Evolutionary conservation across 108 stramenopile genomes (phyloP).

Genomic region (Pinguiococcus pyrenoidosus): DNA sequence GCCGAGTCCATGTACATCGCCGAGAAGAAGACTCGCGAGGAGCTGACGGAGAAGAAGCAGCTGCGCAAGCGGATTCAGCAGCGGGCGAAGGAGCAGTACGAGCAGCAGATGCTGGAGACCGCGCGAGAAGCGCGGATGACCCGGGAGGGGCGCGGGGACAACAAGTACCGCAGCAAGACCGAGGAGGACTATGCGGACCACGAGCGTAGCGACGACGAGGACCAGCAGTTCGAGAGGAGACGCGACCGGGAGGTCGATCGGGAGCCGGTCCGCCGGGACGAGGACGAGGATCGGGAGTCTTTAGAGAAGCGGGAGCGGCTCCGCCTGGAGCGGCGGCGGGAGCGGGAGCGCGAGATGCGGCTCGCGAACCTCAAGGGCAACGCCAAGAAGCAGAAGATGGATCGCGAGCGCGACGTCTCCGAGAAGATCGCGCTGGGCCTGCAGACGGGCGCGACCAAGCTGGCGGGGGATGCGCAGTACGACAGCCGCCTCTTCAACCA

Average conservation of each 20-base stretch:
- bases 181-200: conserved; percentile 17
- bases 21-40: conserved; percentile 82
- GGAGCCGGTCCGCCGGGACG: conserved; percentile 16
- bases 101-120: conserved; percentile 77
- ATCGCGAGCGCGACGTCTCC: conserved; percentile 79
- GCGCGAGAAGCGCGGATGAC: conserved; percentile 78
- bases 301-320: conserved; percentile 76
- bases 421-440: conserved; percentile 94
- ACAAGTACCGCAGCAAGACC: not conserved
- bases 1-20: conserved; percentile 85
- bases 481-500: conserved; percentile 91
- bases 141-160: conserved; percentile 30
- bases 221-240: not conserved
- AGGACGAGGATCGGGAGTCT: conserved; percentile 58
- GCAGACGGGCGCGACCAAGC: conserved; percentile 65
- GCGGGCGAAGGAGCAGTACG: conserved; percentile 69
- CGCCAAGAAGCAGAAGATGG: conserved; percentile 64
- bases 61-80: conserved; percentile 69
- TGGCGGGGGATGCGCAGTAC: conserved; percentile 31
- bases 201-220: conserved; percentile 1
- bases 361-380: conserved; percentile 55
- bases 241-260: not conserved
- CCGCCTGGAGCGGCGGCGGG: conserved; percentile 67
- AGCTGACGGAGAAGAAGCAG: conserved; percentile 71
- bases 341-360: conserved; percentile 85